Evolutionary conservation across 805 yeast genomes (phyloP), one percentile per base, ranked within the genome.

Genomic region (Candida sphagnicola): DNA sequence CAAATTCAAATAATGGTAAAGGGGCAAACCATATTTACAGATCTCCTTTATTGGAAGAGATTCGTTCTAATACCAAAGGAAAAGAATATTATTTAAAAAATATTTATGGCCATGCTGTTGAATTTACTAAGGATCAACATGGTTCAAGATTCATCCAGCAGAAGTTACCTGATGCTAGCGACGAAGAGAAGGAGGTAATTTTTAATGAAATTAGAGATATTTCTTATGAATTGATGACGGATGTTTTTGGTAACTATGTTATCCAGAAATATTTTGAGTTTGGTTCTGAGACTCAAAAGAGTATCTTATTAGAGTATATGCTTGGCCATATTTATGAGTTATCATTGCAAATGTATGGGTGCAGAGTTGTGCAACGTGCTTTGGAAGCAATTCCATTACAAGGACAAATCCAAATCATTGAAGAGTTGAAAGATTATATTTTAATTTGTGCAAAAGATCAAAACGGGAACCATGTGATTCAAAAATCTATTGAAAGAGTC

Each of bases 61-160:
- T 91, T 46, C 77, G 96, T 37, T 74, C 78, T 42, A 82, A 80
- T 53, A 53, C 70, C 25, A 72, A 70, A 40, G 82, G 77, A 34
- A 78, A 79, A 44, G 70, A 67, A 37, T 83, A 78, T 56, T 70
- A 70, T 21, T 68, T 93, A 48, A 77, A 73, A 42, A 95, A 86
- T 54, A 80, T 91, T 25, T 77, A 79, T 48, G 96, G 95, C 5
- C 89, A 84, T 56, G 93, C 93, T 4, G 72, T 85, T 43, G 98
- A 91, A 60, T 91, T 93, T 51, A 79, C 95, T 36, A 86, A 86
- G 48, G 99, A 93, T 63, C 99, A 93, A 63, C 95, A 89, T 58
- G 99, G 99, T 3, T 90, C 98, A 4, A 74, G 99, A 47, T 93
- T 91, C 53, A 91, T 93, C 46, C 99, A 93, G 64, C 95, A 90